These are phyloP conservation scores for Fusarium cyanostomum DNA, from an alignment of 2,329 filamentous ascomycete species.

Conservation along the genomic window DNA sequence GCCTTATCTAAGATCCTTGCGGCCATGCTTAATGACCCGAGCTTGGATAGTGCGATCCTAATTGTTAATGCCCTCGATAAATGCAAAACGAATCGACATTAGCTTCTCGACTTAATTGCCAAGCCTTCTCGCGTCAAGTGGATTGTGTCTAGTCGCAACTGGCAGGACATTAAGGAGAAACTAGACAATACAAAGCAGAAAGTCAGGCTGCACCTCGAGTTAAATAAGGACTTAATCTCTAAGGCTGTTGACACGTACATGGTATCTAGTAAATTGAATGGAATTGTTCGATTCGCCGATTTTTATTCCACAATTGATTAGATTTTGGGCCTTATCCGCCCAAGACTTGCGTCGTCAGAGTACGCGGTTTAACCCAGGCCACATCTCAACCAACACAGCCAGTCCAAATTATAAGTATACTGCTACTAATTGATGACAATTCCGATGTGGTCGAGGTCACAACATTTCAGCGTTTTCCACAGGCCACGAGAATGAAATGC, in stretches of 20 bases:
- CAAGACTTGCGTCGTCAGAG: too few species aligned
- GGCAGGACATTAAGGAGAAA: slow-evolving; percentile 47
- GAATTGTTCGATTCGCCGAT: too few species aligned
- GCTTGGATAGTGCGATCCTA: slow-evolving; percentile 45
- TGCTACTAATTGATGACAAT: too few species aligned
- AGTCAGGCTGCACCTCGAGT: slow-evolving; percentile 47
- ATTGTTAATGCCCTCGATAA: slow-evolving; percentile 61
- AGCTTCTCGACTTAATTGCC: slow-evolving; percentile 50
- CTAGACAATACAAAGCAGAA: slow-evolving; percentile 40
- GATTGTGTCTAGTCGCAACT: slow-evolving; percentile 54
- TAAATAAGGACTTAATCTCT: slow-evolving; percentile 48
- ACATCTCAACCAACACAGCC: too few species aligned
- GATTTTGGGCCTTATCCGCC: too few species aligned
- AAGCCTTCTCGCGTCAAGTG: slow-evolving; percentile 49
- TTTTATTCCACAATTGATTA: too few species aligned
- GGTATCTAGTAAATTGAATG: too few species aligned
- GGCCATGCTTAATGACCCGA: slow-evolving; percentile 51
- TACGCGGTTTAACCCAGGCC: too few species aligned
- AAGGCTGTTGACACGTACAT: slow-evolving; percentile 50
- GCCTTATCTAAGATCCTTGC: slow-evolving; percentile 47
- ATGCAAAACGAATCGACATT: slow-evolving; percentile 45
- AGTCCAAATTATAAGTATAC: too few species aligned
- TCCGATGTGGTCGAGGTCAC: too few species aligned
- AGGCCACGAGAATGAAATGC: too few species aligned
- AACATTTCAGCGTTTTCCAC: too few species aligned